Percentiles rank a stretch among this genome's conserved stretches.
Evolutionary conservation across 306 rosid genomes (phyloP).

Genomic region (Cotoneaster glaucophyllus): DNA sequence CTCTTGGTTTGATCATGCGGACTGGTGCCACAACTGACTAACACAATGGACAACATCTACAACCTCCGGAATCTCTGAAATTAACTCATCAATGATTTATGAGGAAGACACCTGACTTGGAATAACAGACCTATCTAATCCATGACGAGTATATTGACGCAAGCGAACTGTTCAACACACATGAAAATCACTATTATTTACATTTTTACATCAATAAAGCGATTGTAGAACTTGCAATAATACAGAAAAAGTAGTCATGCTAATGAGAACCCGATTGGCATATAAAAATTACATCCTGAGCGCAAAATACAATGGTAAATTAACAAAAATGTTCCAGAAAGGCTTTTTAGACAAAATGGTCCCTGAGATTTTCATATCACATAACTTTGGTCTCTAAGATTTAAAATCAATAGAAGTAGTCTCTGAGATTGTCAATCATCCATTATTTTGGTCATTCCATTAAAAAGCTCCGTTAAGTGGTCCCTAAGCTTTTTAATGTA

Average conservation of each 20-base stretch:
- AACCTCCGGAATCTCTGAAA: conserved; percentile 71
- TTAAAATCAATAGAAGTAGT: no score
- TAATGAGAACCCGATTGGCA: neutral
- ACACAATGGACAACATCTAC: conserved; percentile 63
- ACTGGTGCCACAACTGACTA: conserved; percentile 49
- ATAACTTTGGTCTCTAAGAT: no score
- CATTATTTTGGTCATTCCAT: no score
- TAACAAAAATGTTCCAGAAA: no score
- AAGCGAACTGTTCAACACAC: conserved; percentile 60
- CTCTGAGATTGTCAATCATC: no score
- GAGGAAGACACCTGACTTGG: conserved; percentile 42
- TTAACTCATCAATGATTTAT: conserved; percentile 57
- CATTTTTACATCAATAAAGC: neutral
- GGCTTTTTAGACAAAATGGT: no score
- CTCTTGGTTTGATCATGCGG: conserved; percentile 32
- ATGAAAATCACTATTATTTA: neutral
- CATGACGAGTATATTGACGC: conserved; percentile 71
- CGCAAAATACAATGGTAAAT: no score
- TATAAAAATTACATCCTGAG: no score
- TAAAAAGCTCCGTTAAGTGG: no score
- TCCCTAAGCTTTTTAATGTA: no score
- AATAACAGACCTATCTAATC: conserved; percentile 72
- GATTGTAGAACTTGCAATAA: neutral
- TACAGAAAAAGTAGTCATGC: neutral
- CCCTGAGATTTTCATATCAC: no score